These are phyloP conservation scores for Yamadazyma sp. DNA, from an alignment of 1,139 yeast genomes.

Conservation along the genomic window DNA sequence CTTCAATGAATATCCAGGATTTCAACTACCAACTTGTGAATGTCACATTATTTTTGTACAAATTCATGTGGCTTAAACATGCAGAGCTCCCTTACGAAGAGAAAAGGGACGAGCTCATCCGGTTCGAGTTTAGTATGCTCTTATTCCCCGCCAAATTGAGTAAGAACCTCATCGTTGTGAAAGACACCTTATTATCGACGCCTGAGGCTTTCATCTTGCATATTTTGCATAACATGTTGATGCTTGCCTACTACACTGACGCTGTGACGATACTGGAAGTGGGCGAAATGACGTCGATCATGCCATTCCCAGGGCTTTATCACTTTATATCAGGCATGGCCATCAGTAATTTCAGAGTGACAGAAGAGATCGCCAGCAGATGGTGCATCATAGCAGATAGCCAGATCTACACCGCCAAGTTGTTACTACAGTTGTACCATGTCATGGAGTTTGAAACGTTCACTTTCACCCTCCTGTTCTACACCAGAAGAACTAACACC, in stretches of 20 bases:
- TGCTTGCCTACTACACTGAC: constrained; percentile 18
- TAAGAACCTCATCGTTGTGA: constrained; percentile 20
- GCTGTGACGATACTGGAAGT: constrained; percentile 15
- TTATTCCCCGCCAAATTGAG: constrained; percentile 25
- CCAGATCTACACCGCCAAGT: constrained; percentile 18
- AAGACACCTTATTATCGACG: constrained; percentile 21
- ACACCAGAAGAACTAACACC: constrained; percentile 14
- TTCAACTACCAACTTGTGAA: constrained; percentile 20
- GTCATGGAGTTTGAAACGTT: constrained; percentile 23
- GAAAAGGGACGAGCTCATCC: constrained; percentile 14
- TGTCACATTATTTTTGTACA: constrained; percentile 18
- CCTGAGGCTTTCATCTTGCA: constrained; percentile 24
- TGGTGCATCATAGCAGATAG: constrained; percentile 23
- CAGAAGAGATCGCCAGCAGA: constrained; percentile 16
- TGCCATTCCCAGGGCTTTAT: constrained; percentile 24
- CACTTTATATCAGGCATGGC: constrained; percentile 25
- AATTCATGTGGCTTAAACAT: constrained; percentile 18
- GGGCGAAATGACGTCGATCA: constrained; percentile 19
- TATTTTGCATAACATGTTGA: constrained; percentile 21
- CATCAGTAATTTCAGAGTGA: constrained; percentile 21
- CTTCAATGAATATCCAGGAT: constrained; percentile 14
- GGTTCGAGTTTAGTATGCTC: constrained; percentile 23
- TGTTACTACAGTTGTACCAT: constrained; percentile 14
- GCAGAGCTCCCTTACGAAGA: constrained; percentile 10
- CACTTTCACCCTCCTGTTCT: constrained; percentile 17